Base-by-base conservation (phyloP, 257 asterid genomes). In the Solanum chmielewskii region DNA sequence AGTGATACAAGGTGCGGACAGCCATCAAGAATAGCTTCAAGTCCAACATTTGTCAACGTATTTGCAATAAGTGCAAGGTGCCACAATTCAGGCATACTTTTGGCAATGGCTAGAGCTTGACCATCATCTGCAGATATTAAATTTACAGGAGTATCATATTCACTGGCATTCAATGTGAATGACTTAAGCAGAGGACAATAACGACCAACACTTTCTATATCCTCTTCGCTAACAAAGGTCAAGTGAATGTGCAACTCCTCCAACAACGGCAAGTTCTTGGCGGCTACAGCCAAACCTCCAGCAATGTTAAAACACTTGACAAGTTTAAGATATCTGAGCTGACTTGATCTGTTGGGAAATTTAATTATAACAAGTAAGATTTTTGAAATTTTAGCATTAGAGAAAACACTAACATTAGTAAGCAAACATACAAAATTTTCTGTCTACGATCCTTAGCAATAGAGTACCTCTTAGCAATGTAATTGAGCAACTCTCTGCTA, bases 241-340 rank as follows among this genome's bases (percentile, higher is more conserved):
- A 85, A 89, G 84, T 87, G 77, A 33, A 88, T 52, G 83, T 88
- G 89, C 25, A 91, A 73, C 87, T 92, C 94, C 91, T 92, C 92
- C 56, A 92, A 76, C 27, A 77, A 59, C 3, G 93, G 91, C 14
- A 89, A 47, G 6, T 60, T 35, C 56, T 83, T 86, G 18, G 87
- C 87, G 25, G 88, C 88, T 90, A 84, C 73, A 62, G 31, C 18
- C 86, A 91, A 73, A 69, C 77, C 73, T 41, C 86, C 89, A 42
- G 33, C 29, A 6, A 90, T 59, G 84, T 4, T 11, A 73, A 21
- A 2, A 41, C 86, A 29, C 18, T 4, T 44, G 23, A 78, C 89
- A 47, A 92, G 90, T 68, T 73, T 88, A 52, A 92, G 93, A 64
- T 88, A 75, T 49, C 47, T 90, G 68, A 92, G 92, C 64, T 76